Evolutionary conservation across 2,329 filamentous ascomycete genomes (phyloP).

Genomic region (Dothistroma pini): DNA sequence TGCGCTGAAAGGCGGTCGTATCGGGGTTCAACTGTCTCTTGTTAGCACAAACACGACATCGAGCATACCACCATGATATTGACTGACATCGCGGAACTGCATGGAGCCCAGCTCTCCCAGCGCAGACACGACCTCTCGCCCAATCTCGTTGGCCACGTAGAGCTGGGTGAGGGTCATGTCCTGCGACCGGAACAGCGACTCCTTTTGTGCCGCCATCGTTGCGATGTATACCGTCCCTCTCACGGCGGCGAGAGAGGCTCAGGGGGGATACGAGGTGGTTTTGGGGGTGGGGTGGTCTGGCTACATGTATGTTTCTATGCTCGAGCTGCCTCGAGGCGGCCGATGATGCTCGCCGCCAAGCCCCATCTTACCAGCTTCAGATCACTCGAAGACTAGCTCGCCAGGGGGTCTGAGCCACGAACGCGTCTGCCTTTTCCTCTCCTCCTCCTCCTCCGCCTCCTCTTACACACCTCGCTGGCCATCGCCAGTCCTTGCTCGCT

Average conservation of each 20-base stretch:
- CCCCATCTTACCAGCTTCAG: background rate
- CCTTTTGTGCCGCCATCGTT: constrained; percentile 60
- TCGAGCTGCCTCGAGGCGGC: background rate
- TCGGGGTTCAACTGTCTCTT: constrained; percentile 76
- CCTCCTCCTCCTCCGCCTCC: background rate
- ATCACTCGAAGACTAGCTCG: background rate
- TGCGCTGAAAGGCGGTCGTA: constrained; percentile 90
- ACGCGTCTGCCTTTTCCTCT: background rate
- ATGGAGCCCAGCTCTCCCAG: constrained; percentile 93
- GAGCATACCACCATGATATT: constrained; percentile 4
- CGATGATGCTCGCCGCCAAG: background rate
- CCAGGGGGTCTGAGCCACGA: background rate
- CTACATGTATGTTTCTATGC: background rate
- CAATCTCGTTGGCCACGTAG: constrained; percentile 98
- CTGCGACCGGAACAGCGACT: constrained; percentile 99
- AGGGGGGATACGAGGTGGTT: constrained; percentile 2
- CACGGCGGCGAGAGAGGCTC: constrained; percentile 14
- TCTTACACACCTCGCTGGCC: background rate
- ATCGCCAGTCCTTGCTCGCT: too few species aligned
- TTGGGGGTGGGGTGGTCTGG: constrained; percentile 8
- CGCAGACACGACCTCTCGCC: constrained; percentile 93
- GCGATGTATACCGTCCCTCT: constrained; percentile 10
- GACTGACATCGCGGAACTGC: constrained; percentile 91
- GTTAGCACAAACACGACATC: constrained; percentile 20
- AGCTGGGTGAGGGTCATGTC: constrained; percentile 99